A percentile compares a stretch with the other conserved stretches of the same genome.
Evolutionary conservation across 2,329 filamentous ascomycete genomes (phyloP).

Genomic region (Huntiella moniliformis): DNA sequence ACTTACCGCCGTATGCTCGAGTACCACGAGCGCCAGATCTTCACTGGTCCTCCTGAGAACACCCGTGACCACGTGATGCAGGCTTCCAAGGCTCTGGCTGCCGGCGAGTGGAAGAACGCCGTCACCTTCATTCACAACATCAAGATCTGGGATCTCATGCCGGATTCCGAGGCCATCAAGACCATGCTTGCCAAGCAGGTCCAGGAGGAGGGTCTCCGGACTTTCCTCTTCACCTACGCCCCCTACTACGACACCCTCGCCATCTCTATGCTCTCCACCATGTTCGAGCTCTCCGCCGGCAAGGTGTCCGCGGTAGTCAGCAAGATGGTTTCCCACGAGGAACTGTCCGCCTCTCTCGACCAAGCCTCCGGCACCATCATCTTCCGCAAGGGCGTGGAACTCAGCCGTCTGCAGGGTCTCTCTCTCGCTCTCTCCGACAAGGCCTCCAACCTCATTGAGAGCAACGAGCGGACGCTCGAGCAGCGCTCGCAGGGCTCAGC

Average conservation of each 20-base stretch:
- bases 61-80: constrained; percentile 99
- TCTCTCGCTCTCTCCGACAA: constrained; percentile 91
- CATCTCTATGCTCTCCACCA: constrained; percentile 62
- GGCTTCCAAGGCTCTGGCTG: constrained; percentile 87
- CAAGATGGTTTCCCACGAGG: constrained; percentile 99
- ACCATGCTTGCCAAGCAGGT: constrained; percentile 93
- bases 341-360: constrained; percentile 86
- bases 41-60: constrained; percentile 95
- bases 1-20: constrained; percentile 98
- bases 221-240: constrained; percentile 97
- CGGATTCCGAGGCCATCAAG: constrained; percentile 85
- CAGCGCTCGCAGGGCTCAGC: constrained; percentile 90
- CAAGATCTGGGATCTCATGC: constrained; percentile 99
- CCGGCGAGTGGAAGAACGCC: constrained; percentile 96
- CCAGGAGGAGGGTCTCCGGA: constrained; percentile 93
- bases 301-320: constrained; percentile 92
- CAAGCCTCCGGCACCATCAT: constrained; percentile 95
- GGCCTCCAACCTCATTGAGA: constrained; percentile 86
- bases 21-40: constrained; percentile 98
- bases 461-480: constrained; percentile 92
- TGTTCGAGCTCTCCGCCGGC: constrained; percentile 85
- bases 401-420: constrained; percentile 86
- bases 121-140: constrained; percentile 88
- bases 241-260: constrained; percentile 97
- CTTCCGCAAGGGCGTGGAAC: constrained; percentile 98